Conservation (phyloP, 805 yeast genomes). For the Cyberlindnera galapagoensis region DNA sequence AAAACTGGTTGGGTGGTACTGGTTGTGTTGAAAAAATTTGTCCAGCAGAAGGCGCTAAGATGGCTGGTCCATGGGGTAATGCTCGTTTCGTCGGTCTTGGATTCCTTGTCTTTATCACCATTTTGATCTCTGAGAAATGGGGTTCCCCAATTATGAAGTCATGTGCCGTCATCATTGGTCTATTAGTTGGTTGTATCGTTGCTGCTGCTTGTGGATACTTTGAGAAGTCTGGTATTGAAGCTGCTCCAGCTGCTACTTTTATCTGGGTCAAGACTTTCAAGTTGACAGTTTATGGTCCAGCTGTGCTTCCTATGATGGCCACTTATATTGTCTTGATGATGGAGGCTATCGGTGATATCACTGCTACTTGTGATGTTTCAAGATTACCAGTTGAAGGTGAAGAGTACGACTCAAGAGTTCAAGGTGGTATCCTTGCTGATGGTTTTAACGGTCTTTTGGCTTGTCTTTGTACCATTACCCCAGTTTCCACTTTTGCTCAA, state of each 20-base stretch:
- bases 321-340: conserved; percentile 77
- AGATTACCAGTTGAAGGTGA: conserved; percentile 80
- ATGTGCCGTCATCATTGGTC: conserved; percentile 84
- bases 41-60: conserved; percentile 44
- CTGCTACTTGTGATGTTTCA: conserved; percentile 91
- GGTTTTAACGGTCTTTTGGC: conserved; percentile 76
- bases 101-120: conserved; percentile 68
- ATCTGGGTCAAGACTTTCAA: conserved; percentile 85
- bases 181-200: conserved; percentile 83
- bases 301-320: conserved; percentile 79
- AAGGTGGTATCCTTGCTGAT: conserved; percentile 90
- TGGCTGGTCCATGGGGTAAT: conserved; percentile 75
- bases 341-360: conserved; percentile 94
- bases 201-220: conserved; percentile 90
- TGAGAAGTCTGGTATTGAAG: conserved; percentile 44
- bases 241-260: conserved; percentile 79
- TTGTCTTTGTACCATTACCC: conserved; percentile 78
- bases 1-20: conserved; percentile 86
- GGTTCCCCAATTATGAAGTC: conserved; percentile 95
- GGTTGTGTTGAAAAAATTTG: conserved; percentile 45
- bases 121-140: conserved; percentile 73
- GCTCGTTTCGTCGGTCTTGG: conserved; percentile 86
- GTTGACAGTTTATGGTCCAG: conserved; percentile 73
- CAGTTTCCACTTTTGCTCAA: conserved; percentile 89
- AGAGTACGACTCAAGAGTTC: conserved; percentile 74